These are phyloP conservation scores for Oligophagozyma castellii DNA, from an alignment of 1,139 yeast species.

Conservation along the genomic window DNA sequence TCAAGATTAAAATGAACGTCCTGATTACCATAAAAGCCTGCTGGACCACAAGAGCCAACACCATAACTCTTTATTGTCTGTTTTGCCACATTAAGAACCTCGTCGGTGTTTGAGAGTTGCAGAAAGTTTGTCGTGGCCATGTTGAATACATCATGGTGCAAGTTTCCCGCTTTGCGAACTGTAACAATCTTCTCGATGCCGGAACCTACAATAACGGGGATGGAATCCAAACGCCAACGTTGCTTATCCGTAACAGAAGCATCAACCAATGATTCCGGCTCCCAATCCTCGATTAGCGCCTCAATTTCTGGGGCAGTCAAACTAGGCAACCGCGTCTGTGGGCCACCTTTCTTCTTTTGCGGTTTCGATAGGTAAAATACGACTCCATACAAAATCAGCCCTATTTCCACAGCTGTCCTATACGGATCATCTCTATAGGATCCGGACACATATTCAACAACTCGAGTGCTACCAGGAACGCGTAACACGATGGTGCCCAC, in stretches of 20 bases:
- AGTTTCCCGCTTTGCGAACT: conserved; percentile 21
- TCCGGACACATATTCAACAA: conserved; percentile 67
- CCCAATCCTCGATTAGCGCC: conserved; percentile 81
- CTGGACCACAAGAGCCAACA: conserved; percentile 98
- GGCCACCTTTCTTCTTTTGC: conserved; percentile 68
- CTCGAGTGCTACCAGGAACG: conserved; percentile 72
- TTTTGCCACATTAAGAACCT: conserved; percentile 42
- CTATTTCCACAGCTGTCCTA: conserved; percentile 70
- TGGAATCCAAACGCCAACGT: conserved; percentile 42
- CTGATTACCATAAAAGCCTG: conserved; percentile 93
- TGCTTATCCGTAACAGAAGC: conserved; percentile 35
- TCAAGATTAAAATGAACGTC: conserved; percentile 80
- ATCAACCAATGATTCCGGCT: conserved; percentile 68
- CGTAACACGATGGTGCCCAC: conserved; percentile 6
- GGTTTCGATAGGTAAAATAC: conserved; percentile 60
- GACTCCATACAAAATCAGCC: conserved; percentile 70
- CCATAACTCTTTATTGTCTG: conserved; percentile 57
- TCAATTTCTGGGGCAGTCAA: conserved; percentile 52
- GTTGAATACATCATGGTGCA: conserved; percentile 36
- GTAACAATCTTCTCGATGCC: conserved; percentile 37
- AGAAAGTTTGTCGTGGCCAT: conserved; percentile 54
- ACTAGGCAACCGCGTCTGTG: conserved; percentile 55
- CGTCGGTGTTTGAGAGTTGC: conserved; percentile 36
- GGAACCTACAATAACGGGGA: conserved; percentile 51
- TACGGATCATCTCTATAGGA: conserved; percentile 92